A percentile compares a stretch with the other conserved stretches of the same genome.
Evolutionary conservation across 140 eudicot species (phyloP).

Genomic region (Flaveria floridana): DNA sequence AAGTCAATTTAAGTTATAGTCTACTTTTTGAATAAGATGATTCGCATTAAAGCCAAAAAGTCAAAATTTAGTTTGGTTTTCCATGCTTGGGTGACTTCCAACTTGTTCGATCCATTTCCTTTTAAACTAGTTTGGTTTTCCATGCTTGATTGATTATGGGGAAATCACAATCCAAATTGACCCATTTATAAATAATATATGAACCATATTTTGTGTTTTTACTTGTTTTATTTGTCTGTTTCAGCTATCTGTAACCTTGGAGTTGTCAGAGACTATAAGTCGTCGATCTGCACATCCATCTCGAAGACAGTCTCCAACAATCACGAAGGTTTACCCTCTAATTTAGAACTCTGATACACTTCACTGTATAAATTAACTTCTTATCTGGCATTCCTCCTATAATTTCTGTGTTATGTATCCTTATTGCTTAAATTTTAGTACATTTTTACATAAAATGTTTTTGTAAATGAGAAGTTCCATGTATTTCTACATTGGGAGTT

Average conservation of each 20-base stretch:
- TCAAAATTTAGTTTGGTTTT: no score
- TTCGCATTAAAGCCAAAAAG: neutral
- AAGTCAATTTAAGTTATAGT: neutral
- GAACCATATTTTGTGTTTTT: constrained; percentile 14
- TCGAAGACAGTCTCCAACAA: constrained; percentile 85
- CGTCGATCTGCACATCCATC: constrained; percentile 83
- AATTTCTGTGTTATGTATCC: neutral
- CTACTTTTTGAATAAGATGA: neutral
- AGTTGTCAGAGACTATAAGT: constrained; percentile 82
- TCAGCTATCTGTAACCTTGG: constrained; percentile 91
- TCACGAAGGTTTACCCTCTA: constrained; percentile 69
- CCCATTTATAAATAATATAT: neutral
- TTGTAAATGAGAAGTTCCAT: neutral
- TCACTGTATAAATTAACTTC: neutral
- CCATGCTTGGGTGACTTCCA: neutral
- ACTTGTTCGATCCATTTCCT: neutral
- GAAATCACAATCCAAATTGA: neutral
- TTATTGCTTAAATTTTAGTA: neutral
- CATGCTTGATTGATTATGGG: neutral
- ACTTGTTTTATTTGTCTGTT: constrained; percentile 20
- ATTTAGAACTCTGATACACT: constrained; percentile 28
- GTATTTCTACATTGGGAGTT: neutral
- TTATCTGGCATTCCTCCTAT: neutral
- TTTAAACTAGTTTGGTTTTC: neutral
- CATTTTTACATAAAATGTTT: neutral